These are phyloP conservation scores for Fraxinus ornus DNA, from an alignment of 305 asterid species.

Conservation along the genomic window DNA sequence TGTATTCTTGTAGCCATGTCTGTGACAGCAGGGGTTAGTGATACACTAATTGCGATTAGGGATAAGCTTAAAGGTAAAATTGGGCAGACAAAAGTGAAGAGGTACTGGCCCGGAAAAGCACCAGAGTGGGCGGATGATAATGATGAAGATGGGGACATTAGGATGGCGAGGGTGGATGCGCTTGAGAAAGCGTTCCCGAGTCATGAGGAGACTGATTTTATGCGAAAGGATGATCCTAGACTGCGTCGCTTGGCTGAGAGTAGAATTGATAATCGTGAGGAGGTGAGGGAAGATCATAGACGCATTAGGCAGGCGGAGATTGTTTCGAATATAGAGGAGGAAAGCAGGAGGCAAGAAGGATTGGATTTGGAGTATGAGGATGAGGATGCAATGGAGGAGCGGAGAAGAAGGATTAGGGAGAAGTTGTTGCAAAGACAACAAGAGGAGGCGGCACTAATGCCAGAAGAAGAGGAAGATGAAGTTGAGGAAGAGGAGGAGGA, in stretches of 20 bases:
- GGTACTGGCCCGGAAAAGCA: constrained; percentile 97
- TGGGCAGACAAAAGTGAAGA: constrained; percentile 87
- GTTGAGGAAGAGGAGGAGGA: constrained; percentile 47
- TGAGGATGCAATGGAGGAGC: constrained; percentile 77
- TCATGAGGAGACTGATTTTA: constrained; percentile 41
- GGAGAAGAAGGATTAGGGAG: constrained; percentile 73
- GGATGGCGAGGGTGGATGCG: constrained; percentile 50
- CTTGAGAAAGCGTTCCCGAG: constrained; percentile 71
- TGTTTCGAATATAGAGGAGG: constrained; percentile 82
- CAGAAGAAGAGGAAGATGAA: constrained; percentile 73
- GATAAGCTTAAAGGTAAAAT: constrained; percentile 93
- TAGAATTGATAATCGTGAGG: constrained; percentile 74
- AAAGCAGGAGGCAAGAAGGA: constrained; percentile 57
- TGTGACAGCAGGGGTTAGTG: constrained; percentile 94
- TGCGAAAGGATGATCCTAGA: constrained; percentile 75
- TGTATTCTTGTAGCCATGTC: constrained; percentile 57
- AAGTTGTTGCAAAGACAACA: constrained; percentile 66
- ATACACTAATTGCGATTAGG: constrained; percentile 70
- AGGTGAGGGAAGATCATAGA: constrained; percentile 81
- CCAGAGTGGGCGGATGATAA: constrained; percentile 94
- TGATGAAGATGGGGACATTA: constrained; percentile 75
- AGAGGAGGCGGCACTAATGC: constrained; percentile 65
- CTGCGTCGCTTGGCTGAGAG: constrained; percentile 84
- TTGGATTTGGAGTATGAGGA: constrained; percentile 73
- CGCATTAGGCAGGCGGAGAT: constrained; percentile 95